Evolutionary conservation across 768 basidiomycete species (phyloP).

Genomic region (Auriscalpium orientale): DNA sequence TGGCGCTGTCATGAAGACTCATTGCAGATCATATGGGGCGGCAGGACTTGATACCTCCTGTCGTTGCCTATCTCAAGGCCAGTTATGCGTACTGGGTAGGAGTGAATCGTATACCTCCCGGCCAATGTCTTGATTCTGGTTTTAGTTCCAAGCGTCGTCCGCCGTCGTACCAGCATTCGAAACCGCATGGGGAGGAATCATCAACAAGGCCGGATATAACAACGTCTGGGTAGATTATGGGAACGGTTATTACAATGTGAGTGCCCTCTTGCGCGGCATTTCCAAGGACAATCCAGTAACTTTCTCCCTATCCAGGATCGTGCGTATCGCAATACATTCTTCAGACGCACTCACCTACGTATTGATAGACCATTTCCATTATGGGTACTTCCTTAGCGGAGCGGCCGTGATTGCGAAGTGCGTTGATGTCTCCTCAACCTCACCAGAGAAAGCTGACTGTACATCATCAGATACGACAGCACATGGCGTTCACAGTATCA

Average conservation of each 20-base stretch:
- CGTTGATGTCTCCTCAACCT: background rate
- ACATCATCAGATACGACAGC: conserved; percentile 16
- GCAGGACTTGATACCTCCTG: conserved; percentile 23
- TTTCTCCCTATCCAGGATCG: background rate
- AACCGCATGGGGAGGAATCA: conserved; percentile 29
- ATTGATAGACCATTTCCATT: conserved; percentile 26
- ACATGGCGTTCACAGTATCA: conserved; percentile 22
- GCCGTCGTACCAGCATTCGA: conserved; percentile 25
- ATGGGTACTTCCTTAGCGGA: conserved; percentile 27
- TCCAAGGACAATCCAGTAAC: too few relatives aligned
- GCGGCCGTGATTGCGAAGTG: conserved; percentile 28
- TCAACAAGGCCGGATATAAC: conserved; percentile 24
- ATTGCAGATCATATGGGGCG: conserved; percentile 29
- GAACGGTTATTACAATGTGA: conserved; percentile 30
- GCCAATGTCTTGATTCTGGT: background rate
- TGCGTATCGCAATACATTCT: background rate
- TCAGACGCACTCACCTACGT: background rate
- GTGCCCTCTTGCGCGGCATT: background rate
- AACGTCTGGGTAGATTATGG: conserved; percentile 26
- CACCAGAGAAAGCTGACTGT: background rate
- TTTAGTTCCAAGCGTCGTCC: conserved; percentile 16
- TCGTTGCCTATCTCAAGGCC: conserved; percentile 19
- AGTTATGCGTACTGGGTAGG: conserved; percentile 21
- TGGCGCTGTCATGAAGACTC: background rate
- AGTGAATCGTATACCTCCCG: too few relatives aligned